Evolutionary conservation across 139 green algal species (phyloP).

Genomic region (Asterochloris sp.): DNA sequence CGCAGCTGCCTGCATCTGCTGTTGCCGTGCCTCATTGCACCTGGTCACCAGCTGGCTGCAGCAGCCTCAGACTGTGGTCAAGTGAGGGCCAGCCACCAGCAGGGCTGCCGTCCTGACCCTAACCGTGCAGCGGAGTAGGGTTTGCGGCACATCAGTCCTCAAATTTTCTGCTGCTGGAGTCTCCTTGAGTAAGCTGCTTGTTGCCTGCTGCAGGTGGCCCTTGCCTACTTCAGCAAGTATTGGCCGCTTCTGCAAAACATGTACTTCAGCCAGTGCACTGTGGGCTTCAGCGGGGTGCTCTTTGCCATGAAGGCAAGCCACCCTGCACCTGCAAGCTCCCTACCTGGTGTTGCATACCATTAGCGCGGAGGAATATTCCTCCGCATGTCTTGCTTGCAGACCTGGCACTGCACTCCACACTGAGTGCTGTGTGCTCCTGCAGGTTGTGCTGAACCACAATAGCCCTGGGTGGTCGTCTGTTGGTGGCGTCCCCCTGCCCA

Average conservation of each 20-base stretch:
- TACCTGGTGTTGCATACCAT: not conserved
- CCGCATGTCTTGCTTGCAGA: not conserved
- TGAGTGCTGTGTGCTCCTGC: not conserved
- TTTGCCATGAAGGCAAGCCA: slow-evolving; percentile 65
- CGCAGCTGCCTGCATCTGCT: too few relatives aligned
- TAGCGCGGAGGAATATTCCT: too few relatives aligned
- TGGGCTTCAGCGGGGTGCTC: slow-evolving; percentile 71
- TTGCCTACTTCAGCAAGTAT: too few relatives aligned
- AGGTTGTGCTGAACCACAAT: slow-evolving; percentile 54
- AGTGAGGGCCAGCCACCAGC: too few relatives aligned
- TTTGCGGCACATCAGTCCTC: too few relatives aligned
- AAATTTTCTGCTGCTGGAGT: not conserved
- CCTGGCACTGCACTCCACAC: not conserved
- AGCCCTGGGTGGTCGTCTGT: slow-evolving; percentile 36
- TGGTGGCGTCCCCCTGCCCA: slow-evolving; percentile 56
- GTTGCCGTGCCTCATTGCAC: too few relatives aligned
- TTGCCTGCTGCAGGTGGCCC: not conserved
- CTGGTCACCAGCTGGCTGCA: too few relatives aligned
- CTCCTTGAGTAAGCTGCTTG: not conserved
- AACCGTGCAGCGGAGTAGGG: too few relatives aligned
- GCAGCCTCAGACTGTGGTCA: too few relatives aligned
- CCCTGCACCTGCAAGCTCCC: too few relatives aligned
- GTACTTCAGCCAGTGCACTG: slow-evolving; percentile 44
- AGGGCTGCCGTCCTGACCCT: too few relatives aligned
- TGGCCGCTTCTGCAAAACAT: too few relatives aligned